Conservation (phyloP, 2,329 filamentous ascomycete species). For the Aspergillus bombycis region DNA sequence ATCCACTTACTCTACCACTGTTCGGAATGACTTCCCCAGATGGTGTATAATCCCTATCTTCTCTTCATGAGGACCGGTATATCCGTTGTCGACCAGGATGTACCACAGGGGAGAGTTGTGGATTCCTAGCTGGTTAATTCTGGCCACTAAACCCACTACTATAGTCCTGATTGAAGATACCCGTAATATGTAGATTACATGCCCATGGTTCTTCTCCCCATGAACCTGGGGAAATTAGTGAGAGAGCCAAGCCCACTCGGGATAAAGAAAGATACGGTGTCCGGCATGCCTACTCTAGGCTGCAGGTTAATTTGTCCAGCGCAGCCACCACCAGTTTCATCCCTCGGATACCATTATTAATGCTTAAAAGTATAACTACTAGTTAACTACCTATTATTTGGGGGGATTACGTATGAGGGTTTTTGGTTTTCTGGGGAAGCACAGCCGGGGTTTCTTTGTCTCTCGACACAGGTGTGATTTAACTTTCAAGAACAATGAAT, state of each 20-base stretch:
- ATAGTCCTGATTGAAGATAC: too few relatives aligned
- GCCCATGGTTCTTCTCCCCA: background rate
- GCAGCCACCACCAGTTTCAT: slow-evolving; percentile 5
- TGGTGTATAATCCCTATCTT: background rate
- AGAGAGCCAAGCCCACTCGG: slow-evolving; percentile 4
- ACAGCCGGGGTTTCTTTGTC: background rate
- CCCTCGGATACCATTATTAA: slow-evolving; percentile 2
- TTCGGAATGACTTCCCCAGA: slow-evolving; percentile 13
- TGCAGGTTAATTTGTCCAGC: slow-evolving; percentile 4
- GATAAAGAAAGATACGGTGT: slow-evolving; percentile 20
- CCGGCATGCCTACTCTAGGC: slow-evolving; percentile 12
- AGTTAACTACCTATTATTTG: background rate
- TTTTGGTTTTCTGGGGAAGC: background rate
- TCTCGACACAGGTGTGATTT: background rate
- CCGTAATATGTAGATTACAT: too few relatives aligned
- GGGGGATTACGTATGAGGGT: background rate
- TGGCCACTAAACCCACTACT: too few relatives aligned
- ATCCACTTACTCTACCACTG: slow-evolving; percentile 15
- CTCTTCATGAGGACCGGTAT: background rate
- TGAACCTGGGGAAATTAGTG: slow-evolving; percentile 8
- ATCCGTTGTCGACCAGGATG: background rate
- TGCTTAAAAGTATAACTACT: too few relatives aligned
- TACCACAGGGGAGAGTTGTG: background rate
- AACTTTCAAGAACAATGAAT: slow-evolving; percentile 2
- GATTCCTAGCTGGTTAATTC: background rate